Evolutionary conservation across 2,329 filamentous ascomycete species (phyloP), one percentile per base, ranked within the genome.

Genomic region (Leptographium lundbergii): DNA sequence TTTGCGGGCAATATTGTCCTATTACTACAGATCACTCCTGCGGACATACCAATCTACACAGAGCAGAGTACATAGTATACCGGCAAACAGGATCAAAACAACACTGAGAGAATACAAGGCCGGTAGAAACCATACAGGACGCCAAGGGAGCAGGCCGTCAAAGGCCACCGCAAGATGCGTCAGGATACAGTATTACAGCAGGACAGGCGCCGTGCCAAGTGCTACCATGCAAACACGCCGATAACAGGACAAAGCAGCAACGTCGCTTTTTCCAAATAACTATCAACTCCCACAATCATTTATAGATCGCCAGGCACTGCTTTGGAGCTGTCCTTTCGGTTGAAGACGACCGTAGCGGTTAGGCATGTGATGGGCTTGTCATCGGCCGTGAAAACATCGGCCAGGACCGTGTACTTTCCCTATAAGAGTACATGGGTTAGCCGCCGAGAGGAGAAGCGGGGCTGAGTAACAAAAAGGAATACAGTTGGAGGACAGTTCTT

Each of bases 391-490:
- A 83, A 87, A 55, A 95, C 92, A 69, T 97, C 89, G 50, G 92
- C 94, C 47, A 86, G 74, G 42, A 99, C 94, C 22, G 81, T 88
- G 80, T 96, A 99, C 69, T 84, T 91, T 70, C 91, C 94, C 90
- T 94, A 64, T 4, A n/a, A n/a, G 19, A 19, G 42, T n/a, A 45
- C 3, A 45, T 9, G 17, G 42, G 19, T 45, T 22, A 45, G 42
- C 19, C 42, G 2, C n/a, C 19, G 29, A 53, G 29, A n/a, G 29
- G 4, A 39, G 9, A 29, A 29, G 7, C 13, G 51, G 14, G 3
- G 51, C 11, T 42, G 13, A 27, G 52, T n/a, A 53, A 34, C 32
- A 34, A 17, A 13, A 14, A 27, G 39, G 6, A 17, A 34, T 9
- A 34, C 32, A 9, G 7, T 34, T 34, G 9, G 32, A 34, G 9